Percentiles rank a stretch among this genome's conserved stretches.
phyloP scores from a whole-genome alignment of 176 grass and related monocot species.

The Guadua angustifolia region DNA sequence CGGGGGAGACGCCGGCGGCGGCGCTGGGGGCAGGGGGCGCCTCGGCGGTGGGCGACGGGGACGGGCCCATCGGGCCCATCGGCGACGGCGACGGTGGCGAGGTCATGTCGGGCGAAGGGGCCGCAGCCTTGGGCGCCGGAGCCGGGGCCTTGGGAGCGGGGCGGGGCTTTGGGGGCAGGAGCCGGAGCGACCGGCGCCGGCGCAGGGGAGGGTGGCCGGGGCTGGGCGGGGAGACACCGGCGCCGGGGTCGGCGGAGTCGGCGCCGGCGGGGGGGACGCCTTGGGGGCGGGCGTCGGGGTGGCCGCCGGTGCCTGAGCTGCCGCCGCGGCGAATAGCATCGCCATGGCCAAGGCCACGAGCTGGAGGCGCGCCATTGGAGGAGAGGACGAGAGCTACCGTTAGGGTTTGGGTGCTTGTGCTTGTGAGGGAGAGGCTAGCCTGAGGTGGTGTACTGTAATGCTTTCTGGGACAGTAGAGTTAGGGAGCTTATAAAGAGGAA shows the following conservation, averaged over 20 bases:
- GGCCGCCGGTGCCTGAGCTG: constrained; percentile 57
- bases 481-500: constrained; percentile 53
- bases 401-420: constrained; percentile 10
- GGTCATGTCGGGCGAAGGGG: constrained; percentile 30
- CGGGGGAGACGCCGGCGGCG: constrained; percentile 43
- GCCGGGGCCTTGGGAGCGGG: constrained; percentile 38
- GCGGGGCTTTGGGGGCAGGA: constrained; percentile 1
- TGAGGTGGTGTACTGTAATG: constrained; percentile 46
- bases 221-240: constrained; percentile 31
- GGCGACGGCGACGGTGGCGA: constrained; percentile 28
- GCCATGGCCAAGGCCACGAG: constrained; percentile 54
- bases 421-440: background rate
- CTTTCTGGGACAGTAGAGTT: constrained; percentile 35
- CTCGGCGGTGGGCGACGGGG: background rate
- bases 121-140: constrained; percentile 11
- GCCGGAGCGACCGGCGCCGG: constrained; percentile 7
- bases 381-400: background rate
- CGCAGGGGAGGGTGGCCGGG: constrained; percentile 34
- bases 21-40: constrained; percentile 26
- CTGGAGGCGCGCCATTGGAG: constrained; percentile 60
- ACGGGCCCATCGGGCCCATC: background rate
- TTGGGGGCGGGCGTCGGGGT: constrained; percentile 47
- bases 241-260: constrained; percentile 35
- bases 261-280: constrained; percentile 38
- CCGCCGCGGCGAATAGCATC: constrained; percentile 45